Base-by-base conservation (phyloP, 495 filamentous ascomycete genomes). In the Aspergillus incahuasiensis region DNA sequence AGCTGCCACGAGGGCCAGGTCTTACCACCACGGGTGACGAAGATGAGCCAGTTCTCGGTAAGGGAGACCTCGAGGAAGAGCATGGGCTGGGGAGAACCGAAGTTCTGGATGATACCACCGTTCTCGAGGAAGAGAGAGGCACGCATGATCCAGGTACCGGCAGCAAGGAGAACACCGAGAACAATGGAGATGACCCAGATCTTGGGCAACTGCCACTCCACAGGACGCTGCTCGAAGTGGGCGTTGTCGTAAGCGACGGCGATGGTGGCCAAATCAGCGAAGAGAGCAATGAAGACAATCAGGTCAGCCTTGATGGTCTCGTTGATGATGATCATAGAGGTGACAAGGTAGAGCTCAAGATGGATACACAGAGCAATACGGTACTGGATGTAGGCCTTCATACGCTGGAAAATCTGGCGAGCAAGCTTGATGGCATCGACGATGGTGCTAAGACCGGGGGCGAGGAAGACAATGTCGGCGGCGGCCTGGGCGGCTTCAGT, bases 381-480 rank as follows among this genome's bases (percentile, higher is more conserved):
- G 76, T 89, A 89, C 70, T 89, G 85, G 58, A 89, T 87, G 67
- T 89, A 89, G 34, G 85, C 81, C 81, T 89, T 89, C 86, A 89
- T 89, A 63, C 86, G 86, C 77, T 89, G 86, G 84, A 89, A 89
- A 65, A 89, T 89, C 72, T 89, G 82, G 64, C 86, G 84, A 60
- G 86, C 83, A 61, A 86, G 85, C 79, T 89, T 89, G 77, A 89
- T 89, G 58, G 86, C 85, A 70, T 84, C 79, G 67, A 89, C 86
- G 47, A 89, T 89, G 60, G 86, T 89, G 75, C 74, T 79, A 40
- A 89, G 84, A 85, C 86, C 86, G 46, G 85, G 86, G 49, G 86
- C 86, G 63, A 89, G 84, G 82, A 89, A 89, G 66, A 89, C 86
- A 57, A 89, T 89, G 79, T 89, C 86, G 58, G 86, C 85, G 58